Evolutionary conservation across 169 alveolate species (phyloP).

Genomic region (Cryptosporidium viatorum): DNA sequence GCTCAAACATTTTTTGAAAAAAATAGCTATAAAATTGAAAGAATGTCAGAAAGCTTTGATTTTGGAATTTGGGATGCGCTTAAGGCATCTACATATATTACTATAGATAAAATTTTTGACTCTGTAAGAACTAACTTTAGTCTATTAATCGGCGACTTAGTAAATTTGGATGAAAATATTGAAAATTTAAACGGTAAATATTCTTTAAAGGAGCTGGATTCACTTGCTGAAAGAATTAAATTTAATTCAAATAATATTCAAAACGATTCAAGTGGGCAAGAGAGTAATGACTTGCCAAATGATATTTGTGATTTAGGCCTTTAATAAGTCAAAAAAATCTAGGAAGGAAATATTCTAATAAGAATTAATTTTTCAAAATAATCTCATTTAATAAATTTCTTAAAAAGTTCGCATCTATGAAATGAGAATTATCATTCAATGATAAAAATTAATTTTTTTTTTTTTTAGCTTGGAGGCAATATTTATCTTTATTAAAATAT

Average conservation of each 20-base stretch:
- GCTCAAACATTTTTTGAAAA: neutral
- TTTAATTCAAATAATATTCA: neutral
- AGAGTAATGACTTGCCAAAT: neutral
- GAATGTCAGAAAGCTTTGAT: slow-evolving; percentile 11
- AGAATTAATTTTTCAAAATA: no score
- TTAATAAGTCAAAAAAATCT: neutral
- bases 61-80: slow-evolving; percentile 65
- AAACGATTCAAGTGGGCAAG: neutral
- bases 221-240: slow-evolving; percentile 48
- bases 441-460: no score
- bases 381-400: no score
- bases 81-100: slow-evolving; percentile 45
- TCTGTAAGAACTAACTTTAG: neutral
- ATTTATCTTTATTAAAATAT: neutral
- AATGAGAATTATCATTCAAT: no score
- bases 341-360: neutral
- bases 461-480: neutral
- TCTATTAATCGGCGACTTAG: neutral
- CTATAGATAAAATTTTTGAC: slow-evolving; percentile 20
- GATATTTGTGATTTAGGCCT: slow-evolving; percentile 58
- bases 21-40: slow-evolving; percentile 2
- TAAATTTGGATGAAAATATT: neutral
- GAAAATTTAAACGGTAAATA: slow-evolving; percentile 29
- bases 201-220: slow-evolving; percentile 40
- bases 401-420: no score